Evolutionary conservation across 768 basidiomycete genomes (phyloP).

Genomic region (Trametes maxima): DNA sequence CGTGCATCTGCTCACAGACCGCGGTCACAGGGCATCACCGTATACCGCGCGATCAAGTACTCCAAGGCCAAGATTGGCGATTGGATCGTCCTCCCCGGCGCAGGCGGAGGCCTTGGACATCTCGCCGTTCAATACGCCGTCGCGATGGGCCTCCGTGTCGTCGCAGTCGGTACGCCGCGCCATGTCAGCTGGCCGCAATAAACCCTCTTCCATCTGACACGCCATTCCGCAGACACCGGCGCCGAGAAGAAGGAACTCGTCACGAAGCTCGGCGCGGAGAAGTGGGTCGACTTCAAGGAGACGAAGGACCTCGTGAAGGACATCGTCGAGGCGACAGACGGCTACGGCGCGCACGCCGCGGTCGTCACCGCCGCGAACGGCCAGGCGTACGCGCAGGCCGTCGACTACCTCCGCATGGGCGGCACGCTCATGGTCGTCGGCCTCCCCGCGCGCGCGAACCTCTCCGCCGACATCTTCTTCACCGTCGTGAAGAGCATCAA

Average conservation of each 20-base stretch:
- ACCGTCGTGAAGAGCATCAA: slow-evolving; percentile 66
- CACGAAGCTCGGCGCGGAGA: slow-evolving; percentile 66
- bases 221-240: slow-evolving; percentile 57
- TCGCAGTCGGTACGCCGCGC: slow-evolving; percentile 59
- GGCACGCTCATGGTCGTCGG: slow-evolving; percentile 82
- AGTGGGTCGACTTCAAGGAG: slow-evolving; percentile 78
- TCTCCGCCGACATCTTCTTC: slow-evolving; percentile 70
- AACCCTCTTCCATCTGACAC: neutral
- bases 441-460: slow-evolving; percentile 56
- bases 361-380: slow-evolving; percentile 58
- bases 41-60: slow-evolving; percentile 84
- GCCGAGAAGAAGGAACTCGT: slow-evolving; percentile 68
- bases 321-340: slow-evolving; percentile 63
- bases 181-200: neutral
- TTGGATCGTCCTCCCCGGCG: slow-evolving; percentile 76
- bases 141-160: slow-evolving; percentile 75
- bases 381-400: slow-evolving; percentile 52
- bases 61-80: slow-evolving; percentile 66
- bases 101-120: slow-evolving; percentile 83
- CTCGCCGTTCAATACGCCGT: slow-evolving; percentile 83
- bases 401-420: slow-evolving; percentile 74
- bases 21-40: slow-evolving; percentile 66
- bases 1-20: neutral
- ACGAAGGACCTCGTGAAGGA: slow-evolving; percentile 65
- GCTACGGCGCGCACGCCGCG: slow-evolving; percentile 72